Conservation (phyloP, 108 stramenopile species). For the Epithemia pelagica region DNA sequence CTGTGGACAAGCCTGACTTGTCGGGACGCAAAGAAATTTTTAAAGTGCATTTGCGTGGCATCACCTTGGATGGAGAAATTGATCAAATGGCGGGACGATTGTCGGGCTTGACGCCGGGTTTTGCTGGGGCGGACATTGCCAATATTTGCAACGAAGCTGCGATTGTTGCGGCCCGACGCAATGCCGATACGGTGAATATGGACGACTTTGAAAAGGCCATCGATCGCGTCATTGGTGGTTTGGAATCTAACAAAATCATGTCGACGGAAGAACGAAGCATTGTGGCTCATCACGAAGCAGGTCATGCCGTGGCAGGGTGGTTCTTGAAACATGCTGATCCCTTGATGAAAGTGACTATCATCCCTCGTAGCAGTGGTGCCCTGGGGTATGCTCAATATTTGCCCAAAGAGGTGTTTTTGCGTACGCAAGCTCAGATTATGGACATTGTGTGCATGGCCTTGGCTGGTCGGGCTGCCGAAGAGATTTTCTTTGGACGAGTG, state of each 20-base stretch:
- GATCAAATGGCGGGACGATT: constrained; percentile 45
- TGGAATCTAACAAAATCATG: constrained; percentile 72
- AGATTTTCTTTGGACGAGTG: constrained; percentile 89
- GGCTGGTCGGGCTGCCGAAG: constrained; percentile 95
- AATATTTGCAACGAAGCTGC: constrained; percentile 92
- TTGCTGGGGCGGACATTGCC: constrained; percentile 85
- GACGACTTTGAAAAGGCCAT: constrained; percentile 89
- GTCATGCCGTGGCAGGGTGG: constrained; percentile 79
- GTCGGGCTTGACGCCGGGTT: constrained; percentile 83
- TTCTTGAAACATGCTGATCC: constrained; percentile 74
- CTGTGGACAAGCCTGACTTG: constrained; percentile 80
- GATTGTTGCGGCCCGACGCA: constrained; percentile 70
- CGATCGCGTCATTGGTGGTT: constrained; percentile 88
- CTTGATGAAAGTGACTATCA: constrained; percentile 89
- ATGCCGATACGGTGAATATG: constrained; percentile 46
- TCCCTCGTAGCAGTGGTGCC: constrained; percentile 81
- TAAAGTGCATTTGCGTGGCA: constrained; percentile 67
- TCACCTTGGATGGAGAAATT: constrained; percentile 51
- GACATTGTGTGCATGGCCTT: constrained; percentile 87
- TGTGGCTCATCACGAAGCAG: constrained; percentile 91
- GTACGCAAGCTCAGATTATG: constrained; percentile 59
- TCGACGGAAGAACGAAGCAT: constrained; percentile 45
- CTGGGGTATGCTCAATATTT: constrained; percentile 90
- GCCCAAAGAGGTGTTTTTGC: constrained; percentile 85
- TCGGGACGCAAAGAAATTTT: constrained; percentile 80